A percentile compares a stretch with the other conserved stretches of the same genome.
Evolutionary conservation across 176 grass and related monocot genomes (phyloP).

Genomic region (Aegilops sharonensis): DNA sequence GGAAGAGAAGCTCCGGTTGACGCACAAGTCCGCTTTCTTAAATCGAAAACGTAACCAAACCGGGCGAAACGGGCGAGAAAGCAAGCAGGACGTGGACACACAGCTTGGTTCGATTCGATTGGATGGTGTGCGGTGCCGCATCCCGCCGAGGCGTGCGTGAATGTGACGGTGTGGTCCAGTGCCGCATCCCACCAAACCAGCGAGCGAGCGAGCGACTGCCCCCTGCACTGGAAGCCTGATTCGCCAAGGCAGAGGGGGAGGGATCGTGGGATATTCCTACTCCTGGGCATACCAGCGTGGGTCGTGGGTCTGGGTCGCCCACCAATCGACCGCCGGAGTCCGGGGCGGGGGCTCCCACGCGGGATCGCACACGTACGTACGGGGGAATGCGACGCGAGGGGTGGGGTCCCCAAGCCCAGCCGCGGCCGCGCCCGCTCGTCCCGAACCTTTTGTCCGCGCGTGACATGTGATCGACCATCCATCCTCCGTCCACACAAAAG

Average conservation of each 20-base stretch:
- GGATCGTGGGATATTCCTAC: neutral
- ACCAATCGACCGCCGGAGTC: no score
- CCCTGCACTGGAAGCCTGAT: no score
- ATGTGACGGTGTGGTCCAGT: no score
- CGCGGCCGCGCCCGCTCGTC: neutral
- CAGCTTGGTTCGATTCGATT: neutral
- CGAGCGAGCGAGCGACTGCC: no score
- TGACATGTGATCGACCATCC: conserved; percentile 8
- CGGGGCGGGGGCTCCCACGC: no score
- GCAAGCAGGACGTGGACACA: neutral
- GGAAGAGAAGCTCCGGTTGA: neutral
- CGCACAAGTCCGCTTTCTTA: neutral
- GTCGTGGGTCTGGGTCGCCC: no score
- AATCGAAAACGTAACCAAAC: neutral
- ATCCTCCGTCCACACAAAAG: neutral
- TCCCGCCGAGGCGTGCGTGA: no score
- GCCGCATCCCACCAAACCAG: no score
- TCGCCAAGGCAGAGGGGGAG: no score
- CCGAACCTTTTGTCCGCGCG: neutral
- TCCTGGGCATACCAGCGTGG: neutral
- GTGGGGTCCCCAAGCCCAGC: no score
- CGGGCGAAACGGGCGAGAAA: neutral
- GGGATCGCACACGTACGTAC: no score
- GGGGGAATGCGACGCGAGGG: neutral
- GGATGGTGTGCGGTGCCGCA: neutral